Conservation (phyloP, 306 rosid species). For the Sophora flavescens region DNA sequence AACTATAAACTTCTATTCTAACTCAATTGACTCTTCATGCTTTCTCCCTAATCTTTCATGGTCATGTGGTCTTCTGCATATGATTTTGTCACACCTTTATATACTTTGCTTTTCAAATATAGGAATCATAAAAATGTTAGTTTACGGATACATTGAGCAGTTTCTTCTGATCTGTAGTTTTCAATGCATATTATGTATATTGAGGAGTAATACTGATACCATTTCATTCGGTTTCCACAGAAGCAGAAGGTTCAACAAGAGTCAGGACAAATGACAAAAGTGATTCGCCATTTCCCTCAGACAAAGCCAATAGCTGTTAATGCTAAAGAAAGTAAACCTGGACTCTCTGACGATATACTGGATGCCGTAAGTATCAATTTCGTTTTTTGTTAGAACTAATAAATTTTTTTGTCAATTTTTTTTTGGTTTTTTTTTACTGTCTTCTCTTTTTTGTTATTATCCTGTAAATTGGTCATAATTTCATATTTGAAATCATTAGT, state of each 20-base stretch:
- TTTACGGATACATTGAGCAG: background rate
- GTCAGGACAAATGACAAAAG: constrained; percentile 53
- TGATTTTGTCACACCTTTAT: constrained; percentile 18
- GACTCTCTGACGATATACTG: constrained; percentile 63
- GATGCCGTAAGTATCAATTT: constrained; percentile 68
- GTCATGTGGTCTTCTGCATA: constrained; percentile 3
- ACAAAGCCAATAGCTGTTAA: constrained; percentile 62
- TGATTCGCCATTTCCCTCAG: constrained; percentile 75
- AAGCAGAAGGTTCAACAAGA: constrained; percentile 71
- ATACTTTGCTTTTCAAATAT: constrained; percentile 17
- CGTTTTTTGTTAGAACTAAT: constrained; percentile 1
- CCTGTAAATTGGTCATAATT: background rate
- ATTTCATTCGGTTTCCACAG: constrained; percentile 58
- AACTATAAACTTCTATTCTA: too few species aligned
- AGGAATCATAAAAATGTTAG: constrained; percentile 25
- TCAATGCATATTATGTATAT: background rate
- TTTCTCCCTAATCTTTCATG: too few species aligned
- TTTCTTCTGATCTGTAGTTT: constrained; percentile 25
- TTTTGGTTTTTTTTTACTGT: too few species aligned
- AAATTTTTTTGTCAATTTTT: too few species aligned
- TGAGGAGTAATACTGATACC: constrained; percentile 23
- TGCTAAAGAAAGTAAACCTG: constrained; percentile 49
- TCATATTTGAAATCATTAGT: constrained; percentile 9
- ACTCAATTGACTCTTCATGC: too few species aligned
- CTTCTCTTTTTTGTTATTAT: background rate